Evolutionary conservation across 306 rosid genomes (phyloP).

Genomic region (Hippophae tibetana): DNA sequence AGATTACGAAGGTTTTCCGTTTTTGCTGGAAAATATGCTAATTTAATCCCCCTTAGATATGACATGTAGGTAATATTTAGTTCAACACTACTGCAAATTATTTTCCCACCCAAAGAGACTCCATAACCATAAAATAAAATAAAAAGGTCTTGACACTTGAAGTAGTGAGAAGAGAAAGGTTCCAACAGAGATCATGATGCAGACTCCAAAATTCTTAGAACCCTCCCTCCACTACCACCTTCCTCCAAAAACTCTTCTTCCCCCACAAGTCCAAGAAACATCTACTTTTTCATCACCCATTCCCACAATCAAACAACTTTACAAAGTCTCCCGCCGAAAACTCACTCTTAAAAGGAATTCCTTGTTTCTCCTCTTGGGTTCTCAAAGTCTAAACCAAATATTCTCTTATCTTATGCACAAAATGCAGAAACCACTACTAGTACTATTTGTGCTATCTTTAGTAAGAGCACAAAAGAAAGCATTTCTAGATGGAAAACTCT

Average conservation of each 20-base stretch:
- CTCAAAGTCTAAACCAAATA: slow-evolving; percentile 31
- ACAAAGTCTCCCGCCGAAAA: slow-evolving; percentile 56
- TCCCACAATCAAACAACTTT: slow-evolving; percentile 36
- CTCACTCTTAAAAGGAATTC: slow-evolving; percentile 51
- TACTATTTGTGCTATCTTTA: slow-evolving; percentile 25
- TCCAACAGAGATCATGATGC: slow-evolving; percentile 32
- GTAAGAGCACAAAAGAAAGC: slow-evolving; percentile 38
- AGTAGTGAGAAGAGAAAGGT: neutral
- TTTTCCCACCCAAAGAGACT: too few relatives aligned
- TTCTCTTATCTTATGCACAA: slow-evolving; percentile 25
- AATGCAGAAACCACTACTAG: slow-evolving; percentile 29
- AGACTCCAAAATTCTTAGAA: slow-evolving; percentile 30
- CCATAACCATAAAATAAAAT: too few relatives aligned
- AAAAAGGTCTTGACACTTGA: neutral
- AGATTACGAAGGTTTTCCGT: too few relatives aligned
- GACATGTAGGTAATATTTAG: too few relatives aligned
- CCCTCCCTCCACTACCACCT: slow-evolving; percentile 31
- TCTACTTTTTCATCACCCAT: slow-evolving; percentile 21
- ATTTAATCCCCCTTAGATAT: too few relatives aligned
- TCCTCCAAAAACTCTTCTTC: slow-evolving; percentile 11
- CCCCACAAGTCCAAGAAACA: slow-evolving; percentile 23
- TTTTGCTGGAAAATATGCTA: too few relatives aligned
- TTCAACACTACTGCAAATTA: too few relatives aligned
- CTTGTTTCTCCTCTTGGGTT: slow-evolving; percentile 50
- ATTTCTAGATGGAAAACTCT: slow-evolving; percentile 34